Base-by-base conservation (phyloP, 176 grass and related monocot genomes). In the Eremochloa ophiuroides region DNA sequence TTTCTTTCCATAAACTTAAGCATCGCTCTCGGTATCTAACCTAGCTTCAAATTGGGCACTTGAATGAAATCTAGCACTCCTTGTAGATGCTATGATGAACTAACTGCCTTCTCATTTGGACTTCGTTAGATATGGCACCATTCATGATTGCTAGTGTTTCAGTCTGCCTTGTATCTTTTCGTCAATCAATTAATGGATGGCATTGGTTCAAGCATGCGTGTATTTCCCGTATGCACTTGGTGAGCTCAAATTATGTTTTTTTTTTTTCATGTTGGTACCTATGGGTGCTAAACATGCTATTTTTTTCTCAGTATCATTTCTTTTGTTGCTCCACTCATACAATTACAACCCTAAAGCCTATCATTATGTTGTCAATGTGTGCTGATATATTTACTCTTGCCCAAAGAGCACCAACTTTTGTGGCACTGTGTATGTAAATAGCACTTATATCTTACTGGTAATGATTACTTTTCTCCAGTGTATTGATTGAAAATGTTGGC, bases 261-360 rank as follows among this genome's bases (percentile, higher is more conserved):
- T 47, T 74, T 37, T 71, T 51, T 60, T 31, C 43, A n/a, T 78
- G 66, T 44, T 73, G 10, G 29, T 79, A 20, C 47, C 26, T 71
- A 20, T 3, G 26, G 37, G 72, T 58, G 3, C 9, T 59, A 66
- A 16, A 26, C 64, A 26, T 74, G 16, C 6, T 51, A 73, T 46
- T 73, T 71, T 73, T 71, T 78, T 66, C 33, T 88, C 40, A 38
- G 12, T 39, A 23, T 48, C 4, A 59, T 77, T 74, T 67, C 17
- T 23, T 60, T 77, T 48, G 3, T 79, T 74, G 39, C 62, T 22
- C 30, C 7, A 38, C 59, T 44, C 73, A 18, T 66, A 27, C n/a
- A 14, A 46, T n/a, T 13, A 65, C 35, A 20, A 28, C 16, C 8
- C n/a, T 46, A 83, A 44, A 69, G 28, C 43, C 33, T 65, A 20